phyloP scores from a whole-genome alignment of 208 protist species.

The Leishmania major region DNA sequence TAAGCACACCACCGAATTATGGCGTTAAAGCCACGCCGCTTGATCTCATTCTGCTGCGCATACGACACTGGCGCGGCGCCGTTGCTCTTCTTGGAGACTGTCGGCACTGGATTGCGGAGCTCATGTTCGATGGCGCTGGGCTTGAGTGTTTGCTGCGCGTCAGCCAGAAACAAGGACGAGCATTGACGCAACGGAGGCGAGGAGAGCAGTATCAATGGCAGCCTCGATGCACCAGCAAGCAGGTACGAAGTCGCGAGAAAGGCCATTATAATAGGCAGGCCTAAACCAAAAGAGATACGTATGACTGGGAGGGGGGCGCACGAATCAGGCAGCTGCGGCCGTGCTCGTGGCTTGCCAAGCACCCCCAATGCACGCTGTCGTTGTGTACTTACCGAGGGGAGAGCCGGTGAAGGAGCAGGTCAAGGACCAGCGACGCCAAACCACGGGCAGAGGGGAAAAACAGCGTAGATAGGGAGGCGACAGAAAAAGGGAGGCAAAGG shows the following conservation, averaged over 20 bases:
- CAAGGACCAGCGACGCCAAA: background rate
- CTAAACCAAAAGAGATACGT: background rate
- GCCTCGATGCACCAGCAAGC: slow-evolving; percentile 4
- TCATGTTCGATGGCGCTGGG: slow-evolving; percentile 7
- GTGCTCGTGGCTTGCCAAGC: background rate
- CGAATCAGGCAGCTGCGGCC: background rate
- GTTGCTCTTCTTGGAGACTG: background rate
- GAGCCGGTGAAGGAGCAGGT: background rate
- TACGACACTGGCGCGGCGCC: background rate
- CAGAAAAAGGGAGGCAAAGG: too few relatives aligned
- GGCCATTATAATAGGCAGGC: background rate
- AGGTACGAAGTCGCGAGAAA: slow-evolving; percentile 6
- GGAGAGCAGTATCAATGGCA: slow-evolving; percentile 28
- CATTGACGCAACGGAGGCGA: slow-evolving; percentile 23
- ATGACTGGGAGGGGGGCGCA: background rate
- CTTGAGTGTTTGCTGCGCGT: background rate
- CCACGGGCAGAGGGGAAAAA: background rate
- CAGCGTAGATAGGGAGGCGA: background rate
- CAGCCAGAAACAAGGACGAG: slow-evolving; percentile 9
- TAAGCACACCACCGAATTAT: slow-evolving; percentile 67
- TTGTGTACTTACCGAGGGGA: background rate
- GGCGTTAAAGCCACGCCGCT: slow-evolving; percentile 61
- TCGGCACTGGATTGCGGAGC: background rate
- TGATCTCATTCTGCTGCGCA: slow-evolving; percentile 36
- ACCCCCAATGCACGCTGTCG: background rate